These are phyloP conservation scores for Sphagnurus paluster DNA, from an alignment of 1,284 basidiomycete genomes.

Conservation along the genomic window DNA sequence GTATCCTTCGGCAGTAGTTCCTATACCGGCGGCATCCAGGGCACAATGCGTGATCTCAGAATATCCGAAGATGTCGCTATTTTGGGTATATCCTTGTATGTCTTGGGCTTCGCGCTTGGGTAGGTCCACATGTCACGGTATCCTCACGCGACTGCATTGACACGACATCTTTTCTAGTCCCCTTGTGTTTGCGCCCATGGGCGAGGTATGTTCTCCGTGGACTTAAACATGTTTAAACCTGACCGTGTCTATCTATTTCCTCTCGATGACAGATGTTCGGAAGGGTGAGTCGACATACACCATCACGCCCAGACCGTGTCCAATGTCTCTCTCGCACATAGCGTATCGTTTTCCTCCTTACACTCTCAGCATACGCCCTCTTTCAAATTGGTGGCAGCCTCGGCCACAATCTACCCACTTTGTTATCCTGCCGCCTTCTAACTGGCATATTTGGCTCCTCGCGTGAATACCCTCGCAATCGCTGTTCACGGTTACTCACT, in stretches of 20 bases:
- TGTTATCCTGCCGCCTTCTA: constrained; percentile 61
- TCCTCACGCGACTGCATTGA: neutral
- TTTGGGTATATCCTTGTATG: constrained; percentile 62
- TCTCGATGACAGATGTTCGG: constrained; percentile 23
- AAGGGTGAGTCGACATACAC: constrained; percentile 27
- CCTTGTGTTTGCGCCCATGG: constrained; percentile 62
- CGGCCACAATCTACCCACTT: constrained; percentile 53
- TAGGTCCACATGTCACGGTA: constrained; percentile 17
- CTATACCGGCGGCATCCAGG: constrained; percentile 56
- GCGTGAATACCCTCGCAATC: constrained; percentile 33
- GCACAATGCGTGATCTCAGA: constrained; percentile 47
- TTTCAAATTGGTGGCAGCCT: constrained; percentile 69
- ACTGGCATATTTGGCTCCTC: constrained; percentile 64
- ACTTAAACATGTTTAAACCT: constrained; percentile 1
- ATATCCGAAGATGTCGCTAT: constrained; percentile 55
- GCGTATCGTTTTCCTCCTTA: constrained; percentile 57
- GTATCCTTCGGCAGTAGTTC: constrained; percentile 64
- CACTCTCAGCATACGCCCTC: constrained; percentile 55
- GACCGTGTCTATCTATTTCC: neutral
- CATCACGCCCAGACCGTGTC: neutral
- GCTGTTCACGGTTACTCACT: constrained; percentile 4
- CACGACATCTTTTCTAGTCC: constrained; percentile 36
- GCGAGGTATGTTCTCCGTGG: constrained; percentile 44
- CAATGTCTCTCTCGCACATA: constrained; percentile 20
- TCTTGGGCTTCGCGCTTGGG: constrained; percentile 51